Evolutionary conservation across 805 yeast species (phyloP).

Genomic region (Wickerhamiella bombiphila): DNA sequence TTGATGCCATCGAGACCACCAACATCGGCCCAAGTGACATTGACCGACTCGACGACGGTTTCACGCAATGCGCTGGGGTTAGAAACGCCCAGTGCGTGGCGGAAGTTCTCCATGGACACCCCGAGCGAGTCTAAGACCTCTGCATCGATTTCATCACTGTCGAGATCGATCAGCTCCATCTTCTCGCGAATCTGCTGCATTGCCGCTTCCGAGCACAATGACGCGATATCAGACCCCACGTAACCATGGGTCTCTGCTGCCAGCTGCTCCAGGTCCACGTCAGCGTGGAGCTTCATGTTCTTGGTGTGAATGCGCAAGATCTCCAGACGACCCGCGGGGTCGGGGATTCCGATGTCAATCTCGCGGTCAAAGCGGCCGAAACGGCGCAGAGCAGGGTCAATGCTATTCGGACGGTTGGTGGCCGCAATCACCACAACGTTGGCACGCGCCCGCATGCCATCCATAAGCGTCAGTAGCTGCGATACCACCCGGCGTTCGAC

Average conservation of each 20-base stretch:
- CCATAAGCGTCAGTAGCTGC: slow-evolving; percentile 94
- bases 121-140: slow-evolving; percentile 92
- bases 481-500: slow-evolving; percentile 99
- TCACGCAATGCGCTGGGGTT: slow-evolving; percentile 99
- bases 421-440: slow-evolving; percentile 98
- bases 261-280: slow-evolving; percentile 87
- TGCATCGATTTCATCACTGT: slow-evolving; percentile 93
- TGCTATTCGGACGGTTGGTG: slow-evolving; percentile 74
- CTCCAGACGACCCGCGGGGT: slow-evolving; percentile 96
- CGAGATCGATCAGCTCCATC: slow-evolving; percentile 94
- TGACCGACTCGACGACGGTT: slow-evolving; percentile 96
- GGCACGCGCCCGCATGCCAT: slow-evolving; percentile 99
- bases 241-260: slow-evolving; percentile 98
- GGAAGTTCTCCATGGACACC: slow-evolving; percentile 97
- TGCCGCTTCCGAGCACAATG: slow-evolving; percentile 99
- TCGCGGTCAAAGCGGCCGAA: slow-evolving; percentile 79
- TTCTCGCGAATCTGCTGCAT: slow-evolving; percentile 99
- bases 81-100: slow-evolving; percentile 93
- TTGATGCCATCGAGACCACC: slow-evolving; percentile 96
- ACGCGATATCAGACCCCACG: slow-evolving; percentile 98
- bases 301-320: slow-evolving; percentile 94
- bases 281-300: slow-evolving; percentile 92
- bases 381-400: slow-evolving; percentile 74
- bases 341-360: slow-evolving; percentile 86
- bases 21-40: slow-evolving; percentile 98